These are phyloP conservation scores for Cladorrhinum sp. DNA, from an alignment of 2,329 filamentous ascomycete genomes.

Conservation along the genomic window DNA sequence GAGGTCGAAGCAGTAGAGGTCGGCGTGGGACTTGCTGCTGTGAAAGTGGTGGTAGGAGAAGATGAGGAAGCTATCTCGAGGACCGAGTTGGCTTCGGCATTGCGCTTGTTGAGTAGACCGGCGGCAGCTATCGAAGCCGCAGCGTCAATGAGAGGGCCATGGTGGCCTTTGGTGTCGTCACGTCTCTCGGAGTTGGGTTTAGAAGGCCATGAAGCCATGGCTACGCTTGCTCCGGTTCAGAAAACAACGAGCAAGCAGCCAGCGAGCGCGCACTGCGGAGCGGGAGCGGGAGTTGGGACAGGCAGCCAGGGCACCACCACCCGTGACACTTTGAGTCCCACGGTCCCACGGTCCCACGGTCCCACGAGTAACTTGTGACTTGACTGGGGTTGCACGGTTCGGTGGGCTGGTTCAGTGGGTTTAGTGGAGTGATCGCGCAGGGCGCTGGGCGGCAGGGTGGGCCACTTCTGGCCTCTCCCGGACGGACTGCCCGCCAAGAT, in stretches of 20 bases:
- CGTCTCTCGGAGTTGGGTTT: slow-evolving; percentile 3
- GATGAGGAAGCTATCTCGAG: slow-evolving; percentile 15
- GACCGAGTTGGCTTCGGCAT: slow-evolving; percentile 23
- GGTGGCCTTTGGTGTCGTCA: slow-evolving; percentile 13
- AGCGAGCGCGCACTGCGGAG: not conserved
- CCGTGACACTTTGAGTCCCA: not conserved
- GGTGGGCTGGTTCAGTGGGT: not conserved
- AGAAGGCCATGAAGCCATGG: slow-evolving; percentile 19
- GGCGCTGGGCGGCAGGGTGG: not conserved
- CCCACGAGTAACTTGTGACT: not conserved
- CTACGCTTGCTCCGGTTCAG: slow-evolving; percentile 13
- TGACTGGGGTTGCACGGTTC: not conserved
- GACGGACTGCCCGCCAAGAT: slow-evolving; percentile 5
- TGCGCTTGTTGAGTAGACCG: slow-evolving; percentile 25
- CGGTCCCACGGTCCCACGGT: not conserved
- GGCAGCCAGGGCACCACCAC: not conserved
- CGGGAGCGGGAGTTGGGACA: not conserved
- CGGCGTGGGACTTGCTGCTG: no score
- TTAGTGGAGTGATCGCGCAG: not conserved
- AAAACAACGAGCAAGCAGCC: slow-evolving; percentile 1
- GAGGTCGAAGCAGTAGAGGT: slow-evolving; percentile 15
- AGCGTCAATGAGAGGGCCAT: slow-evolving; percentile 21
- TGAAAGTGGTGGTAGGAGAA: not conserved
- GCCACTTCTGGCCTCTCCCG: slow-evolving; percentile 4
- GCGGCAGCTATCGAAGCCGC: slow-evolving; percentile 28